Base-by-base conservation (phyloP, 1,284 basidiomycete genomes). In the Puccinia triticina region DNA sequence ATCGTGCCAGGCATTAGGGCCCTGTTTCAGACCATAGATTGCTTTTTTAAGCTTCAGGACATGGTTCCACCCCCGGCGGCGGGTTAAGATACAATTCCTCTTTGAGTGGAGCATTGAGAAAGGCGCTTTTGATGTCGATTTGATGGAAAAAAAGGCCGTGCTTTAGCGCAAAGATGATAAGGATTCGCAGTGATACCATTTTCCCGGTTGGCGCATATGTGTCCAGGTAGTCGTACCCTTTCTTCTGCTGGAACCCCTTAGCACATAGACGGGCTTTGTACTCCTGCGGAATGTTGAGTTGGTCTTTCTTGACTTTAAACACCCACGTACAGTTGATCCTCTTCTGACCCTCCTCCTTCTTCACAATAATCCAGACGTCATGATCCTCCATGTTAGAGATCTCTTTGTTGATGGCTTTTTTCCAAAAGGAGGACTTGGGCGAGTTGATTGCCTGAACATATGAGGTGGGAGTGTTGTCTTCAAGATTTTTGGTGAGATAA, bases 291-390 rank as follows among this genome's bases (percentile, higher is more conserved):
- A 43, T 43, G 43, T 50, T 50, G 8, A n/a, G n/a, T 16, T 48
- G 14, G n/a, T 72, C 43, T 50, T 32, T 74, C 29, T 74, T 74
- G 16, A 74, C 26, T 29, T 74, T 74, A 23, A 74, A 74, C 11
- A 74, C 72, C 72, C 72, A 74, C 5, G 72, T 74, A 50, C 43
- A 50, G 23, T 50, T 50, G 21, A 74, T 64, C 2, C 12, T 2
- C 11, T 37, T 32, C 5, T 3, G 3, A 16, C 29, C 8, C 12
- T 64, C 14, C 4, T 10, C 4, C 29, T 29, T 64, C 10, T 64
- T 11, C 3, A 64, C 59, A 4, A 64, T 64, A 3, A 11, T 18
- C 59, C 59, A 64, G 34, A 64, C 26, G 34, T 64, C 59, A n/a
- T 64, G 26, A 11, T 64, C 26, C 5, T 64, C 11, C 59, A 64